These are phyloP conservation scores for Colletotrichum orchidophilum DNA, from an alignment of 2,329 filamentous ascomycete species.

Conservation along the genomic window DNA sequence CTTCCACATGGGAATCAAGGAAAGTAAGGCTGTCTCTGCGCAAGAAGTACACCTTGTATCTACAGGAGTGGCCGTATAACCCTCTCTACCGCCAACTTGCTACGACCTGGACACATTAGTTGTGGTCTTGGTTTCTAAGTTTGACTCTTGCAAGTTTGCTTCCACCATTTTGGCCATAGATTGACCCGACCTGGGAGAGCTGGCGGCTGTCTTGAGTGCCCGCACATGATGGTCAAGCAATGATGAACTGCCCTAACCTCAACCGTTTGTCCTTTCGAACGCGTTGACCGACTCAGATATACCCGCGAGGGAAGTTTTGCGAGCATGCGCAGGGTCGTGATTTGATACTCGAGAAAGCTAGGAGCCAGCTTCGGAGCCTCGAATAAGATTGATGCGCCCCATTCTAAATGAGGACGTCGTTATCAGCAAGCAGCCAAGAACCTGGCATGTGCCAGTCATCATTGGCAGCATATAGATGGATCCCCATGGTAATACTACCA, in stretches of 20 bases:
- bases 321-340: not conserved
- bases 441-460: not conserved
- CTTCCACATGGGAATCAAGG: no score
- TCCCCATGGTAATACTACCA: not conserved
- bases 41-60: no score
- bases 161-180: accelerated
- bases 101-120: no score
- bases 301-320: not conserved
- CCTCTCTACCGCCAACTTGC: no score
- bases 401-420: not conserved
- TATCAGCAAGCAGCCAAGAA: not conserved
- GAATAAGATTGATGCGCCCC: not conserved
- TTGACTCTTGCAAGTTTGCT: no score
- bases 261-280: not conserved
- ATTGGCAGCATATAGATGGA: not conserved
- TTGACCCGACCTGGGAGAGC: not conserved
- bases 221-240: not conserved
- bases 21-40: no score
- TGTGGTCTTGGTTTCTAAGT: no score
- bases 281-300: not conserved
- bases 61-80: no score
- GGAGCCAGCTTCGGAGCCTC: not conserved
- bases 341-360: not conserved
- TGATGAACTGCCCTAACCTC: not conserved
- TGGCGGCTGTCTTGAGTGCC: not conserved